Base-by-base conservation (phyloP, 164 flowering plant genomes). In the Stephania cephalantha region DNA sequence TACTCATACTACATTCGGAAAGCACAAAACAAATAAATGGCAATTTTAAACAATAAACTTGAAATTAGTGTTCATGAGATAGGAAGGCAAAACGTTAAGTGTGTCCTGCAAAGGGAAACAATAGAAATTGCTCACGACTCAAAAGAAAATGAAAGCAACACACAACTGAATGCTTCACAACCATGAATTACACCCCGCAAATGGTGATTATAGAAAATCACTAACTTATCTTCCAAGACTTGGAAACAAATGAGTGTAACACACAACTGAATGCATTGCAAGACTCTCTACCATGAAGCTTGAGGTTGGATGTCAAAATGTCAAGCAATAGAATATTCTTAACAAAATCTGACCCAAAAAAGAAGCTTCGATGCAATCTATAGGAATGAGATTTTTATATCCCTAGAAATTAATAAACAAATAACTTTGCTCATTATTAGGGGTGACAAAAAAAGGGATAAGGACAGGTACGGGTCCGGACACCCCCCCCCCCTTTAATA, bases 1-100 rank as follows among this genome's bases (percentile, higher is more conserved):
- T 93, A 95, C 65, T 91, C 86, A 86, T 93, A 86, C 99, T 95
- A 72, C 35, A 76, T 6, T 68, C n/a, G 68, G 45, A 53, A 71
- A 10, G 71, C 46, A 73, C 71, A 50, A 69, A 48, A 9, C 55
- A 50, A 50, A 50, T 50, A 50, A 50, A 15, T 11, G 55, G 55
- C 55, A 50, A 50, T 8, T 50, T 8, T 50, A 8, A 50, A 15
- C 55, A 50, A 50, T 11, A 50, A 8, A 11, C 15, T 11, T 50
- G 15, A 50, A 50, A 10, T 50, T 44, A 20, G 66, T 13, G 15
- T 18, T 22, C 66, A 63, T 63, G 66, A 63, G 71, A 42, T 17
- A 22, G 72, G 30, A 77, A 22, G 63, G 9, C 68, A 46, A 53
- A 30, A 11, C 3, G 42, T 35, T 35, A 35, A 35, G 45, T 1